Evolutionary conservation across 495 filamentous ascomycete genomes (phyloP), one percentile per base, ranked within the genome.

Genomic region (Penicillium canescens): DNA sequence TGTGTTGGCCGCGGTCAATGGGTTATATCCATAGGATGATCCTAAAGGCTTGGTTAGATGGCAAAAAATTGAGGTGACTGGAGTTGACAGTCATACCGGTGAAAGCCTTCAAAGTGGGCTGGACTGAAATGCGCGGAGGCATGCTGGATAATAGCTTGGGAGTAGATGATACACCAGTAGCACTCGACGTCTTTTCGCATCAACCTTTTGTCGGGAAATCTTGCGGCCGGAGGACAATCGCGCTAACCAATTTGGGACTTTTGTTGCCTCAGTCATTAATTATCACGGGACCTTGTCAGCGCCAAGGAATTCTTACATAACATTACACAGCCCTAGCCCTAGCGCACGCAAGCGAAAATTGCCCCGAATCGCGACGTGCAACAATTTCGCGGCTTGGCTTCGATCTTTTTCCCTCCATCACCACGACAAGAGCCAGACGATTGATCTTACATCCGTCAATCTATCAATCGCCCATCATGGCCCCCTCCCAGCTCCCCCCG

Each of bases 401-500:
- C 62, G 60, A 63, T 63, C 62, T 63, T 57, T 51, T 63, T 66
- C 62, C 60, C 62, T 72, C 66, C 69, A 74, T 69, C 66, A 68
- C 62, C 67, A 64, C 71, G 72, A 74, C 73, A 75, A 76, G 74
- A 69, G 73, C 74, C 74, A 76, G 60, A 65, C 73, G 73, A 75
- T 77, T 81, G 78, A 81, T 79, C 73, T 63, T 72, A 76, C 72
- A 78, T 70, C 67, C 75, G 62, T 68, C 70, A 64, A 68, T 74
- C 69, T 67, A 76, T 75, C 77, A 81, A 78, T 77, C 79, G 76
- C 74, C 82, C 82, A 91, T 83, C 74, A 97, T 97, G 93, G 90
- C 93, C 70, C 90, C 92, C 70, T 79, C 87, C 55, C 92, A 96
- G 77, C 88, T 95, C 57, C 92, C 92, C 67, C 81, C 90, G 43